These are phyloP conservation scores for Exophiala phaeomuriformis DNA, from an alignment of 2,329 filamentous ascomycete genomes.

Conservation along the genomic window DNA sequence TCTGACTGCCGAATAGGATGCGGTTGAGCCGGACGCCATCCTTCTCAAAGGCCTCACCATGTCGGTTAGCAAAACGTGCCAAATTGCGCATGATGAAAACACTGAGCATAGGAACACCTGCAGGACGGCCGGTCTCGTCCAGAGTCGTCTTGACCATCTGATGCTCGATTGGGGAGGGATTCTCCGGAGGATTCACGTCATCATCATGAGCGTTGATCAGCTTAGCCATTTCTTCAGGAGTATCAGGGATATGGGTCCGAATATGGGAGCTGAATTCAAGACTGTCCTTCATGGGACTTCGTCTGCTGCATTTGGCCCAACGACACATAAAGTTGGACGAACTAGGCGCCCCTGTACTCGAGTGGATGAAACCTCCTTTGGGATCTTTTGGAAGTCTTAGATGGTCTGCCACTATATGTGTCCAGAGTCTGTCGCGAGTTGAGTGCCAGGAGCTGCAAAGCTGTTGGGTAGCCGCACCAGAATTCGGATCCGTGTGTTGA, in stretches of 20 bases:
- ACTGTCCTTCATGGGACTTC: slow-evolving; percentile 11
- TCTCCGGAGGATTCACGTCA: slow-evolving; percentile 13
- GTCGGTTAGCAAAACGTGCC: slow-evolving; percentile 34
- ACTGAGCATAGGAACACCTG: slow-evolving; percentile 43
- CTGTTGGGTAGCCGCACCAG: slow-evolving; percentile 7
- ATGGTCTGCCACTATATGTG: slow-evolving; percentile 40
- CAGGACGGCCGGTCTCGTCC: slow-evolving; percentile 37
- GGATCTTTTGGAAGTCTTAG: slow-evolving; percentile 32
- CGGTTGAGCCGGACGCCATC: slow-evolving; percentile 19
- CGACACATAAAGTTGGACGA: slow-evolving; percentile 19
- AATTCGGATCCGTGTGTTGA: slow-evolving; percentile 8
- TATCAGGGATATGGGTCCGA: slow-evolving; percentile 23
- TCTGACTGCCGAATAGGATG: slow-evolving; percentile 19
- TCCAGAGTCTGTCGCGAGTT: slow-evolving; percentile 37
- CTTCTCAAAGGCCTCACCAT: slow-evolving; percentile 22
- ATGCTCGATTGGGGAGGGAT: background rate
- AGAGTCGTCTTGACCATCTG: slow-evolving; percentile 31
- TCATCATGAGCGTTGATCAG: slow-evolving; percentile 20
- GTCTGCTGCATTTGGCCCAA: slow-evolving; percentile 20
- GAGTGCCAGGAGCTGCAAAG: slow-evolving; percentile 24
- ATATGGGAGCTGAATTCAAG: slow-evolving; percentile 20
- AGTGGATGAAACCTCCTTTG: slow-evolving; percentile 19
- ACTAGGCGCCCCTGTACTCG: background rate
- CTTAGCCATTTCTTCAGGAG: slow-evolving; percentile 18
- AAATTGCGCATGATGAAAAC: slow-evolving; percentile 43